These are phyloP conservation scores for Cladosporium sp. DNA, from an alignment of 2,329 filamentous ascomycete species.

Conservation along the genomic window DNA sequence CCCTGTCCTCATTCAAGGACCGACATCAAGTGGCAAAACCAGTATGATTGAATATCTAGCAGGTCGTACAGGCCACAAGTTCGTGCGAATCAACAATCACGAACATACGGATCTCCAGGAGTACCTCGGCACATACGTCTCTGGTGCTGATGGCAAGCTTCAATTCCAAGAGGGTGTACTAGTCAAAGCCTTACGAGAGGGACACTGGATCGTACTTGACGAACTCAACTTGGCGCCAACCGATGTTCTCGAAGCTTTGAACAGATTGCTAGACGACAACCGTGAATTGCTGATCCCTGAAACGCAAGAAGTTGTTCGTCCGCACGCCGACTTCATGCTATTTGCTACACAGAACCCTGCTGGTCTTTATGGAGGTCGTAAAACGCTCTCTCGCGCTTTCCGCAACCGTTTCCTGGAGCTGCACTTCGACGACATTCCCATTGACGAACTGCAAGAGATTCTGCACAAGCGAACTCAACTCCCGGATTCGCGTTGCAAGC, in stretches of 20 bases:
- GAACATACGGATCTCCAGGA: slow-evolving; percentile 98
- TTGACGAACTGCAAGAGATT: slow-evolving; percentile 89
- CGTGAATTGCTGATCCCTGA: slow-evolving; percentile 93
- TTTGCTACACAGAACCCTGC: slow-evolving; percentile 98
- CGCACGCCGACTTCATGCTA: slow-evolving; percentile 93
- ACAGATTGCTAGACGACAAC: slow-evolving; percentile 94
- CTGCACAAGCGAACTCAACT: slow-evolving; percentile 85
- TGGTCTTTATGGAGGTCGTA: slow-evolving; percentile 91
- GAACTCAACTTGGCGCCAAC: slow-evolving; percentile 96
- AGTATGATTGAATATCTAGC: slow-evolving; percentile 99
- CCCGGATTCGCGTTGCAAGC: slow-evolving; percentile 84
- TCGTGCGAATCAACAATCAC: slow-evolving; percentile 98
- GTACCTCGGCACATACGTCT: slow-evolving; percentile 92
- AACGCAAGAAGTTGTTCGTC: slow-evolving; percentile 89
- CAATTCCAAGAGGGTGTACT: slow-evolving; percentile 91
- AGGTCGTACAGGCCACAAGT: slow-evolving; percentile 94
- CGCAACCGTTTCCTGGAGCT: slow-evolving; percentile 95
- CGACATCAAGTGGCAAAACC: slow-evolving; percentile 96
- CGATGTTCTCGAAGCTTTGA: slow-evolving; percentile 93
- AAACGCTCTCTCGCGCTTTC: slow-evolving; percentile 90
- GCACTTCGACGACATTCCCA: slow-evolving; percentile 96
- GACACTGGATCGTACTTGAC: slow-evolving; percentile 97
- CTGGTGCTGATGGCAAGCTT: slow-evolving; percentile 78
- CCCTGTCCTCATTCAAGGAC: slow-evolving; percentile 92
- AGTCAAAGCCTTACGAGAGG: slow-evolving; percentile 86